Base-by-base conservation (phyloP, 2,329 filamentous ascomycete genomes). In the Macroventuria anomochaeta region DNA sequence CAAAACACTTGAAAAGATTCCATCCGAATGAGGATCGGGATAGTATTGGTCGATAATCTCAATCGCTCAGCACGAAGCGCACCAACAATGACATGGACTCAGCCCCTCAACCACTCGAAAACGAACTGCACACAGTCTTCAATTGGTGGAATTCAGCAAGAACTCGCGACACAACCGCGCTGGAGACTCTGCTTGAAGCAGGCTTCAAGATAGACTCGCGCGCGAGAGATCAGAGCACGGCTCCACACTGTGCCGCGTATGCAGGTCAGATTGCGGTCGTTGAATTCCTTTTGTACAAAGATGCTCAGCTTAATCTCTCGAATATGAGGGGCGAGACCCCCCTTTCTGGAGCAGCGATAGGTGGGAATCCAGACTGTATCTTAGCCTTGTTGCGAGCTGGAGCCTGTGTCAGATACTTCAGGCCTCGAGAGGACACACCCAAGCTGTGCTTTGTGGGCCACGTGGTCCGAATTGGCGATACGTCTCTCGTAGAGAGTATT, bases 211-310 rank as follows among this genome's bases (percentile, higher is more conserved):
- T 44, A 0, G n/a, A 57, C 6, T 32, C 31, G 0, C 20, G 28
- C 23, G 52, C 55, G 1, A 40, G 36, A 3, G 58, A 63, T 8
- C 18, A 34, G 5, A 59, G 34, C 1, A 59, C 60, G 7, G 55
- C 40, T 7, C 23, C 61, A 2, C 60, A 63, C 10, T 61, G 60
- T 15, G 60, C 58, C 10, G 53, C 56, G 17, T 43, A 32, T 28
- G 34, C 40, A 3, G 46, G 54, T n/a, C 58, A 59, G 3, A 13
- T 13, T 3, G 17, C 0, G 0, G 38, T 26, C 2, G 12, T 61
- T 4, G 5, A 42, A 0, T 39, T 46, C 18, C 21, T 63, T 2
- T 15, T 63, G 0, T 8, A 34, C 0, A 26, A 29, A 12, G 53
- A 50, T 3, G 55, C 60, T 13, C 13, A 10, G 1, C 8, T 48